These are phyloP conservation scores for Globisporangium lucens DNA, from an alignment of 352 stramenopile genomes.

Conservation along the genomic window DNA sequence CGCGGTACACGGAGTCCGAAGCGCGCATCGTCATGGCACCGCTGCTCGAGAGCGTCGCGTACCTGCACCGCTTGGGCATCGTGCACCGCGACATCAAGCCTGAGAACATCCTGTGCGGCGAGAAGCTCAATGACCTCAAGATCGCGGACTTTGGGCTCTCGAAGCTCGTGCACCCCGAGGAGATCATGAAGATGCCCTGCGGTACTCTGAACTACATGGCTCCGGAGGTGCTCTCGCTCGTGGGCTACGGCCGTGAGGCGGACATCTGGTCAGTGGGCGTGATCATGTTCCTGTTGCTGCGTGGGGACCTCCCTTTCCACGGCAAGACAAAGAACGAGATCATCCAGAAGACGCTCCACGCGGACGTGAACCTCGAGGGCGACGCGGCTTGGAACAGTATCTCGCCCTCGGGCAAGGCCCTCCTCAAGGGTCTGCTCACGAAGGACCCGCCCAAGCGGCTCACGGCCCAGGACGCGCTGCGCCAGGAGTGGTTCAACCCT, in stretches of 20 bases:
- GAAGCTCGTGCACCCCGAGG: conserved; percentile 89
- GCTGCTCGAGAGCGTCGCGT: conserved; percentile 87
- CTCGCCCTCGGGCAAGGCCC: conserved; percentile 49
- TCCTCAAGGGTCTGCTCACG: conserved; percentile 80
- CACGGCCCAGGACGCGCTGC: conserved; percentile 74
- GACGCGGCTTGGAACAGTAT: conserved; percentile 55
- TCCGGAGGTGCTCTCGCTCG: conserved; percentile 87
- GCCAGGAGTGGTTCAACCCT: conserved; percentile 77
- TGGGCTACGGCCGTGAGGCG: conserved; percentile 87
- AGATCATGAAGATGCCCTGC: conserved; percentile 93
- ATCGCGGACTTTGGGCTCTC: conserved; percentile 93
- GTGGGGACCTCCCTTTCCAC: conserved; percentile 89
- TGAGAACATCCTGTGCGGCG: conserved; percentile 88
- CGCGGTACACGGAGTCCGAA: conserved; percentile 87
- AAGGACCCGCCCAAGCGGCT: conserved; percentile 80
- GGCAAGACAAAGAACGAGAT: conserved; percentile 90
- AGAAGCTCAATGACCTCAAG: conserved; percentile 85
- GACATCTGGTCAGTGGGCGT: conserved; percentile 93
- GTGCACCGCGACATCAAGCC: conserved; percentile 89
- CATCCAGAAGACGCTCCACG: conserved; percentile 90
- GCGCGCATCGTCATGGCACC: conserved; percentile 85
- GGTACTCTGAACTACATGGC: conserved; percentile 94
- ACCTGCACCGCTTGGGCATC: conserved; percentile 90
- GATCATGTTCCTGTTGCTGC: conserved; percentile 91
- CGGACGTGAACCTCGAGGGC: conserved; percentile 76